phyloP scores from a whole-genome alignment of 1,284 basidiomycete genomes.

The Melampsora americana region DNA sequence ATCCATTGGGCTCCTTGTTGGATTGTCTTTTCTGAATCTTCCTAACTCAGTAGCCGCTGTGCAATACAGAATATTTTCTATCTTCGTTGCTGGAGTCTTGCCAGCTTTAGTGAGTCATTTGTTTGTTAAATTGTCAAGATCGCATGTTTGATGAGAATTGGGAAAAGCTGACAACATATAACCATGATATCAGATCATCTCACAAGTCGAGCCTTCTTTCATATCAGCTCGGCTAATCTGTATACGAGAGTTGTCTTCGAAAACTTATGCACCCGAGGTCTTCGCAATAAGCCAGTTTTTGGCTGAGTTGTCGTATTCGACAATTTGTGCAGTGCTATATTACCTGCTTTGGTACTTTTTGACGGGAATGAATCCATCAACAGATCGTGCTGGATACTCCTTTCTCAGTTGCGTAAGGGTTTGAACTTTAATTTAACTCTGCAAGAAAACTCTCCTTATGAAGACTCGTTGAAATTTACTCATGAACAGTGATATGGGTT shows the following conservation, averaged over 20 bases:
- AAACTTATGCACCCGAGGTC: constrained; percentile 69
- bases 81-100: constrained; percentile 55
- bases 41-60: constrained; percentile 66
- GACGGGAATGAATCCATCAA: constrained; percentile 61
- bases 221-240: constrained; percentile 71
- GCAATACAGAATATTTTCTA: constrained; percentile 77
- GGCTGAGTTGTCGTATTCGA: constrained; percentile 72
- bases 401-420: constrained; percentile 56
- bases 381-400: constrained; percentile 66
- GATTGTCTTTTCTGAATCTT: constrained; percentile 64
- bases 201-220: constrained; percentile 79
- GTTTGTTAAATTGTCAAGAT: constrained; percentile 53
- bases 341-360: constrained; percentile 63
- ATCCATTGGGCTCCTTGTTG: constrained; percentile 49
- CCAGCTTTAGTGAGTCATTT: constrained; percentile 55
- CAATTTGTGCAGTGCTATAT: constrained; percentile 67
- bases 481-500: constrained; percentile 61
- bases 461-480: not conserved
- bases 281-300: constrained; percentile 78
- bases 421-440: not conserved
- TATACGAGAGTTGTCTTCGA: constrained; percentile 63
- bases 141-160: constrained; percentile 48
- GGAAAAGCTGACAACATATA: not conserved
- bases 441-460: no score
- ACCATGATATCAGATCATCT: constrained; percentile 59